Evolutionary conservation across 225 moss, liverwort and hornwort species (phyloP).

Genomic region (Climacium dendroides): DNA sequence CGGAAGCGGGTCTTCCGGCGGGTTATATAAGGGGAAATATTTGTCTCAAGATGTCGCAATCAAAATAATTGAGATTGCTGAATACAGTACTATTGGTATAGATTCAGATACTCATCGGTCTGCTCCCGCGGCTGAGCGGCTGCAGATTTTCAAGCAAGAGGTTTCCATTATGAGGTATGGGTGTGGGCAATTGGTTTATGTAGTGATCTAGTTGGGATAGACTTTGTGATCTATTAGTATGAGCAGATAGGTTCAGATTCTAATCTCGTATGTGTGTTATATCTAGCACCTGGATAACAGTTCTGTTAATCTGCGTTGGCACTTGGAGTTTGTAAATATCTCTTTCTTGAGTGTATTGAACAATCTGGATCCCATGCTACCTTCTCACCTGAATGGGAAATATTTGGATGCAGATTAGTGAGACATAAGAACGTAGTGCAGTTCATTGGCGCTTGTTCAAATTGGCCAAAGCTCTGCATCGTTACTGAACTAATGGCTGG

Average conservation of each 20-base stretch:
- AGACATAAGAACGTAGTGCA: constrained; percentile 94
- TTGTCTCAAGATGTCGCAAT: constrained; percentile 94
- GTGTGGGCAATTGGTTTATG: neutral
- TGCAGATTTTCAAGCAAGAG: constrained; percentile 97
- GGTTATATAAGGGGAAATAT: constrained; percentile 77
- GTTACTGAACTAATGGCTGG: constrained; percentile 97
- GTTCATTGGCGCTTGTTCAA: constrained; percentile 95
- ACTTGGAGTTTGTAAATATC: neutral
- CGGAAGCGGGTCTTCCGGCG: constrained; percentile 84
- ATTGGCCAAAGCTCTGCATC: constrained; percentile 91
- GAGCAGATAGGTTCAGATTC: neutral
- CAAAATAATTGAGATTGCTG: constrained; percentile 73
- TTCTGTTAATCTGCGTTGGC: neutral
- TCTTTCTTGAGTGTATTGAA: neutral
- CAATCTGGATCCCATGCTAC: neutral
- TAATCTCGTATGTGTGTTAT: neutral
- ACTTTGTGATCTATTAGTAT: neutral
- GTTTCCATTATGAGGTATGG: constrained; percentile 97
- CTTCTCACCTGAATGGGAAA: neutral
- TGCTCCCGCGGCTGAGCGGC: constrained; percentile 58
- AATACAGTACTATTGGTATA: constrained; percentile 31
- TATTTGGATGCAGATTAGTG: constrained; percentile 56
- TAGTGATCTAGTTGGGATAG: neutral
- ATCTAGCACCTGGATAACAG: neutral
- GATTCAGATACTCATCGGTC: constrained; percentile 68